Base-by-base conservation (phyloP, 352 stramenopile species). In the Pythium sukuiense region DNA sequence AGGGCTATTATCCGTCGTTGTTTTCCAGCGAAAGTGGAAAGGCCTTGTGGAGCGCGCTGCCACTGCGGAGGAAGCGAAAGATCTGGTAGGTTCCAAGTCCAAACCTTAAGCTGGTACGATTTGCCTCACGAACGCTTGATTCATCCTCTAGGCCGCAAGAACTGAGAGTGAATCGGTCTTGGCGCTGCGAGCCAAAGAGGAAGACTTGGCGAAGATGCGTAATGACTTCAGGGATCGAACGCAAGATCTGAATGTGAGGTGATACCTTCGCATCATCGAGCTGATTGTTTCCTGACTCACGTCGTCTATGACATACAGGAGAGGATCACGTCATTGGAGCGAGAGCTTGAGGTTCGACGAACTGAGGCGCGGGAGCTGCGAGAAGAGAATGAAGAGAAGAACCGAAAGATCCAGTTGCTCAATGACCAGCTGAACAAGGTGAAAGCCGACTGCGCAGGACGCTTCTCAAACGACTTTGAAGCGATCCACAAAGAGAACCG, bases 401-500 rank as follows among this genome's bases (percentile, higher is more conserved):
- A 77, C 30, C 75, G 74, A 11, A 86, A 88, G 49, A 79, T 85
- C 9, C 76, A 88, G 43, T 49, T 86, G 26, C 63, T 93, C 18
- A 89, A 88, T 32, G 77, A 91, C n/a, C 71, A 93, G 60, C 74
- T 93, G 9, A 84, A 81, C 53, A 90, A 90, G 61, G 83, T 90
- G n/a, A 88, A 90, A 32, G 71, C 77, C 6, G 81, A 89, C 49
- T 88, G 76, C 61, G 80, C 74, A 0, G 82, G 64, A 43, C 61
- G 77, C 9, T 87, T 86, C 26, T 76, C 74, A 7, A 77, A 59
- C 33, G 81, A 89, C 33, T 74, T 90, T 2, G 81, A 85, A 30
- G 53, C 78, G 5, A 49, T 89, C 6, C 77, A 85, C 50, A 66
- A 79, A 35, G 77, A 91, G 55, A 91, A 91, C 55, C 79, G 79